Conservation (phyloP, 2,329 filamentous ascomycete species). For the Neonectria magnoliae region DNA sequence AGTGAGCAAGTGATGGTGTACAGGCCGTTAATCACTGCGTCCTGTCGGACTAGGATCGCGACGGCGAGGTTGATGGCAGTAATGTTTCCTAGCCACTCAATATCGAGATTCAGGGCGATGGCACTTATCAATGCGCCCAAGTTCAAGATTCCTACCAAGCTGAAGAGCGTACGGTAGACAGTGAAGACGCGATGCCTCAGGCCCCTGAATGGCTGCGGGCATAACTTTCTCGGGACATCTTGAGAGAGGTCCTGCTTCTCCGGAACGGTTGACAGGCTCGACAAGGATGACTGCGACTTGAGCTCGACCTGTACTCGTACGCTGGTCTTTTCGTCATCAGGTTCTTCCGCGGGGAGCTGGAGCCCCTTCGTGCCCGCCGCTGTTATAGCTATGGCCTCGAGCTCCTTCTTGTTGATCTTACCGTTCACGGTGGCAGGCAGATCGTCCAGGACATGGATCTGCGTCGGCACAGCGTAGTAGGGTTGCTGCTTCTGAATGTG, state of each 20-base stretch:
- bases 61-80: constrained; percentile 60
- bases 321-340: constrained; percentile 11
- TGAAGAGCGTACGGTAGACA: constrained; percentile 67
- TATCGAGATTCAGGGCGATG: constrained; percentile 46
- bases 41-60: constrained; percentile 64
- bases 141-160: constrained; percentile 62
- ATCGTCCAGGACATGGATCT: constrained; percentile 53
- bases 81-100: constrained; percentile 53
- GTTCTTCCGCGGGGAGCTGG: constrained; percentile 15
- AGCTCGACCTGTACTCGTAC: constrained; percentile 37
- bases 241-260: constrained; percentile 45
- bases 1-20: constrained; percentile 59
- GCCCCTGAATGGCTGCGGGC: constrained; percentile 51
- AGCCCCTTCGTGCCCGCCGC: constrained; percentile 9
- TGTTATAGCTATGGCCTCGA: constrained; percentile 48
- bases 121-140: constrained; percentile 57
- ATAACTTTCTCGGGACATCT: constrained; percentile 54
- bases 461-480: constrained; percentile 64
- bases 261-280: constrained; percentile 39
- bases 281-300: constrained; percentile 45
- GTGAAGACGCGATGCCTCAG: constrained; percentile 59
- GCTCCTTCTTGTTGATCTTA: constrained; percentile 63
- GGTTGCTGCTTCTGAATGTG: constrained; percentile 57
- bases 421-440: constrained; percentile 65
- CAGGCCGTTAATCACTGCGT: constrained; percentile 61